These are phyloP conservation scores for Calvatia gigantea DNA, from an alignment of 768 basidiomycete species.

Conservation along the genomic window DNA sequence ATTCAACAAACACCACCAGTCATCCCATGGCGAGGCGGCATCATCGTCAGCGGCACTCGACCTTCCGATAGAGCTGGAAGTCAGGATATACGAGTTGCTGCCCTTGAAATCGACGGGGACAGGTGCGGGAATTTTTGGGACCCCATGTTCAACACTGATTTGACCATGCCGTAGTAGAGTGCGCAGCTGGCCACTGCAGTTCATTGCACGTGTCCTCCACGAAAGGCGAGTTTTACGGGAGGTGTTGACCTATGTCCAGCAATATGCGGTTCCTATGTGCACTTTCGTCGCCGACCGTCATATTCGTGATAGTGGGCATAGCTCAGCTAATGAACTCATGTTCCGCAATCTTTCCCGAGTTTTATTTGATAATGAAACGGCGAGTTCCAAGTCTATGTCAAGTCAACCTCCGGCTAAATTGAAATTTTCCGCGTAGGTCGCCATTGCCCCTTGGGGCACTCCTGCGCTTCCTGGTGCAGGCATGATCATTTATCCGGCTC, in stretches of 20 bases:
- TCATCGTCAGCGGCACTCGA: constrained; percentile 49
- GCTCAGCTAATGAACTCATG: constrained; percentile 47
- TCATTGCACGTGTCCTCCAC: constrained; percentile 40
- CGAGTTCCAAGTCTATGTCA: constrained; percentile 26
- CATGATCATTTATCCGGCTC: constrained; percentile 50
- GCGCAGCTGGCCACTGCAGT: constrained; percentile 53
- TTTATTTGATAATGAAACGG: constrained; percentile 50
- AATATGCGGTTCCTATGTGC: constrained; percentile 45
- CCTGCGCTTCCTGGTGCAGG: constrained; percentile 44
- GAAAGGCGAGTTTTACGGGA: constrained; percentile 41
- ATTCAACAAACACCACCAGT: constrained; percentile 22
- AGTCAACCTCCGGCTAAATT: neutral
- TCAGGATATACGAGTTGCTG: constrained; percentile 56
- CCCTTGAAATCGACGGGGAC: constrained; percentile 70
- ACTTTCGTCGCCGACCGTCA: constrained; percentile 60
- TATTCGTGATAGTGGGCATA: constrained; percentile 43
- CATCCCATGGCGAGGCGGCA: constrained; percentile 55
- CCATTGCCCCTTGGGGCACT: constrained; percentile 48
- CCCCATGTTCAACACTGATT: constrained; percentile 23
- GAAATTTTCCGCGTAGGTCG: constrained; percentile 34
- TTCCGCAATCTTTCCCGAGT: constrained; percentile 54
- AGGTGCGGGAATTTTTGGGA: constrained; percentile 41
- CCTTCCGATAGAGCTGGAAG: constrained; percentile 42
- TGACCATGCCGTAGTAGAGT: constrained; percentile 37
- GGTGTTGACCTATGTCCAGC: constrained; percentile 49